These are phyloP conservation scores for Nicotiana knightiana DNA, from an alignment of 257 asterid genomes.

Conservation along the genomic window DNA sequence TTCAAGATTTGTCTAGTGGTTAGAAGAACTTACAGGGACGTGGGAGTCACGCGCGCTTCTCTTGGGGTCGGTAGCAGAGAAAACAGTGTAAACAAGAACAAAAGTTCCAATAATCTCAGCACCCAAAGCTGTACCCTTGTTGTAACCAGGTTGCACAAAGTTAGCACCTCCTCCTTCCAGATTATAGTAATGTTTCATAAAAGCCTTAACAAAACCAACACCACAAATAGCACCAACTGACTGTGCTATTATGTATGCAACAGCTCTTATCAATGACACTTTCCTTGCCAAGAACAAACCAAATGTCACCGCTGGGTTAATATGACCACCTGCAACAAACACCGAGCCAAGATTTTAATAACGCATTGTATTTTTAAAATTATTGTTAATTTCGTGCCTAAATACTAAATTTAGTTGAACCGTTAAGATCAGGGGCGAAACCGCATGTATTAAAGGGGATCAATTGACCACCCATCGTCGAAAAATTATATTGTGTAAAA, in stretches of 20 bases:
- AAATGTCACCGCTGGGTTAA: conserved; percentile 17
- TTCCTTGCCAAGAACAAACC: conserved; percentile 22
- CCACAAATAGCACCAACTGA: conserved; percentile 20
- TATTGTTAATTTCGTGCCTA: too few species aligned
- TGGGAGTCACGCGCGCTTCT: conserved; percentile 1
- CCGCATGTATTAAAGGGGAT: too few species aligned
- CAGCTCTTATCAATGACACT: conserved; percentile 14
- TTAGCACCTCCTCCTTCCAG: neutral
- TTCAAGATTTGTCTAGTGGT: neutral
- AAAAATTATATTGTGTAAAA: too few species aligned
- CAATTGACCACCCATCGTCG: too few species aligned
- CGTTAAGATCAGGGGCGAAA: too few species aligned
- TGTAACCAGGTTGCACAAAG: neutral
- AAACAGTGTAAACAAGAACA: conserved; percentile 7
- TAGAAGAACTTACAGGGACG: conserved; percentile 4
- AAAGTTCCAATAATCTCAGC: conserved; percentile 12
- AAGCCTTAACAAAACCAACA: conserved; percentile 16
- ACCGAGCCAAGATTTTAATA: too few species aligned
- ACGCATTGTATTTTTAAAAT: too few species aligned
- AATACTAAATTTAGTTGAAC: too few species aligned
- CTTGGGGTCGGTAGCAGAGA: conserved; percentile 3
- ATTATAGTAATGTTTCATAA: conserved; percentile 4
- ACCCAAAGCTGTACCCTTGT: neutral
- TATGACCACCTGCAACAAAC: conserved; percentile 8
- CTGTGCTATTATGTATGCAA: conserved; percentile 12